Evolutionary conservation across 441 rosid species (phyloP).

Genomic region (Euphorbia corollata): DNA sequence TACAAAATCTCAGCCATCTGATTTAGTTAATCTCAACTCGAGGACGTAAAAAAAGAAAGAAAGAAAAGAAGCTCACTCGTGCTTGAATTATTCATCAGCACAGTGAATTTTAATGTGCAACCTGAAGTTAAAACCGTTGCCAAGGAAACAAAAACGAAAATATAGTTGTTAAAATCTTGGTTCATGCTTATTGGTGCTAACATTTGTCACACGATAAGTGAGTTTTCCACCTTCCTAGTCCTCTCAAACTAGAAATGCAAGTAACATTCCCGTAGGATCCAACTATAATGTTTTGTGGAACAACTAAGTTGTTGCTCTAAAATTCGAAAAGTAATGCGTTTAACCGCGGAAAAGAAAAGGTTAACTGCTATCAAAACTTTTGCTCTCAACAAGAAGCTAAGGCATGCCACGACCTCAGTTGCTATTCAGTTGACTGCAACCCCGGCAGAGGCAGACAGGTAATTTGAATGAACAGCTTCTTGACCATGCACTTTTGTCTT

Average conservation of each 20-base stretch:
- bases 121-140: neutral
- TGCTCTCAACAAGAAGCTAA: slow-evolving; percentile 2
- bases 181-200: neutral
- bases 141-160: neutral
- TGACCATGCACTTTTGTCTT: slow-evolving; percentile 33
- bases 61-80: neutral
- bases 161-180: neutral
- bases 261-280: neutral
- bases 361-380: slow-evolving; percentile 14
- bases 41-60: too few species aligned
- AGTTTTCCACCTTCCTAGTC: neutral
- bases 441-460: slow-evolving; percentile 36
- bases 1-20: too few species aligned
- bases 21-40: too few species aligned
- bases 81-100: neutral
- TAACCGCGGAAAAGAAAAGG: neutral
- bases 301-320: neutral
- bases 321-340: neutral
- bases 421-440: slow-evolving; percentile 47
- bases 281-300: neutral
- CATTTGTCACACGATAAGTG: neutral
- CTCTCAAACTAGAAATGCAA: neutral
- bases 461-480: slow-evolving; percentile 37
- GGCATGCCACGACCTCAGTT: slow-evolving; percentile 11
- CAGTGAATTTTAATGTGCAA: neutral